Evolutionary conservation across 352 stramenopile genomes (phyloP).

Genomic region (Pythium pectinolyticum): DNA sequence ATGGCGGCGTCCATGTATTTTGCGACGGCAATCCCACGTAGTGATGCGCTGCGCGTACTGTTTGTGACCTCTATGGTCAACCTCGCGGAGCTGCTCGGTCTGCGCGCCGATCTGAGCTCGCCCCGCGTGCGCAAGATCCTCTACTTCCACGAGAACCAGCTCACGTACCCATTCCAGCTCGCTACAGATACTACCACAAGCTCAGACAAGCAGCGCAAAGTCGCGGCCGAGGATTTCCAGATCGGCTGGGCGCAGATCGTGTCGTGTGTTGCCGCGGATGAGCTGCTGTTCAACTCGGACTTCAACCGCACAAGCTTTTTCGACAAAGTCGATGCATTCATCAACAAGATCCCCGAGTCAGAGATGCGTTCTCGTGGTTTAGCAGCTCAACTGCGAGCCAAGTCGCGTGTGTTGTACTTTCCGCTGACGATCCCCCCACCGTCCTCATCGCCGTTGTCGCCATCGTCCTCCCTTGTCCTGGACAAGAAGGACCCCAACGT

Average conservation of each 20-base stretch:
- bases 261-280: constrained; percentile 47
- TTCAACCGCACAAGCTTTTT: constrained; percentile 46
- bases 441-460: not conserved
- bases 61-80: constrained; percentile 52
- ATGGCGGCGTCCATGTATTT: constrained; percentile 38
- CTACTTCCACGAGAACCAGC: constrained; percentile 77
- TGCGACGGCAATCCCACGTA: constrained; percentile 20
- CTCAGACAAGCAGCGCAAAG: constrained; percentile 18
- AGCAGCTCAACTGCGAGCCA: constrained; percentile 24
- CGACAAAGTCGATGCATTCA: constrained; percentile 43
- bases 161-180: constrained; percentile 50
- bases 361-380: constrained; percentile 32
- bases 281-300: constrained; percentile 54
- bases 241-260: constrained; percentile 56
- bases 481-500: not conserved
- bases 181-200: not conserved
- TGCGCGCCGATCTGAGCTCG: constrained; percentile 31
- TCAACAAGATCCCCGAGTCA: constrained; percentile 52
- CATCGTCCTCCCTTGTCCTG: not conserved
- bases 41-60: constrained; percentile 28
- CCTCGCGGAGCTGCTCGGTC: constrained; percentile 39
- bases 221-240: constrained; percentile 54
- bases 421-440: constrained; percentile 30
- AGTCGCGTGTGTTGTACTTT: constrained; percentile 46
- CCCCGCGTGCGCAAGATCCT: constrained; percentile 37